These are phyloP conservation scores for Oryza longistaminata DNA, from an alignment of 176 grass and related monocot genomes.

Conservation along the genomic window DNA sequence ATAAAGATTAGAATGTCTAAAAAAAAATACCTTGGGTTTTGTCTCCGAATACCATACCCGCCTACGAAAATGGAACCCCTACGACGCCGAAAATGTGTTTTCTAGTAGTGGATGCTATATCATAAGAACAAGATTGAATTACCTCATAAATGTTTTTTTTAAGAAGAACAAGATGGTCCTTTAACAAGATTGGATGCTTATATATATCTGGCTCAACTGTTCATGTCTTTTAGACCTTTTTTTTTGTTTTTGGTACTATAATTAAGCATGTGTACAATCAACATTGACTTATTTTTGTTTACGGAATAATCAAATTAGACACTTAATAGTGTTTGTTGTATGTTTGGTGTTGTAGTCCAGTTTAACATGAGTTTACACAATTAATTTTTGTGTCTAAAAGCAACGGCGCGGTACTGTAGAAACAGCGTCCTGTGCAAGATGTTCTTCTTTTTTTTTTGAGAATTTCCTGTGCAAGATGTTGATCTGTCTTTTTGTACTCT, in stretches of 20 bases:
- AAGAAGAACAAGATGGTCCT: background rate
- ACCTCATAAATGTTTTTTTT: background rate
- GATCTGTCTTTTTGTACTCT: conserved; percentile 23
- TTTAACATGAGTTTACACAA: background rate
- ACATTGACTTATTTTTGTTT: background rate
- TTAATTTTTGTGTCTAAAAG: conserved; percentile 4
- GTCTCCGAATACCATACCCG: too few species aligned
- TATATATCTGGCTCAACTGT: background rate
- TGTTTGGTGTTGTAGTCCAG: background rate
- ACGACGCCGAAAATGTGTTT: too few species aligned
- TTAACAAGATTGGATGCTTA: background rate
- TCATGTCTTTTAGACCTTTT: background rate
- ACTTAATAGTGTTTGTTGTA: background rate
- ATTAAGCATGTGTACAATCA: background rate
- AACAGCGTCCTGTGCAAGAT: background rate
- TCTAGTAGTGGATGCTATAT: too few species aligned
- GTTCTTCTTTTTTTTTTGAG: too few species aligned
- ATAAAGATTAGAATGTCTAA: too few species aligned
- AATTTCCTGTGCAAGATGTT: conserved; percentile 4
- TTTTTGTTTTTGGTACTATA: background rate
- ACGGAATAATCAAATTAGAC: background rate
- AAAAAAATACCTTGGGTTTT: too few species aligned
- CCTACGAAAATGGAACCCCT: too few species aligned
- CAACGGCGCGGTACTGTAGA: background rate
- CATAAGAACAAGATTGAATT: background rate